Base-by-base conservation (phyloP, 441 rosid species). In the Corymbia calophylla region DNA sequence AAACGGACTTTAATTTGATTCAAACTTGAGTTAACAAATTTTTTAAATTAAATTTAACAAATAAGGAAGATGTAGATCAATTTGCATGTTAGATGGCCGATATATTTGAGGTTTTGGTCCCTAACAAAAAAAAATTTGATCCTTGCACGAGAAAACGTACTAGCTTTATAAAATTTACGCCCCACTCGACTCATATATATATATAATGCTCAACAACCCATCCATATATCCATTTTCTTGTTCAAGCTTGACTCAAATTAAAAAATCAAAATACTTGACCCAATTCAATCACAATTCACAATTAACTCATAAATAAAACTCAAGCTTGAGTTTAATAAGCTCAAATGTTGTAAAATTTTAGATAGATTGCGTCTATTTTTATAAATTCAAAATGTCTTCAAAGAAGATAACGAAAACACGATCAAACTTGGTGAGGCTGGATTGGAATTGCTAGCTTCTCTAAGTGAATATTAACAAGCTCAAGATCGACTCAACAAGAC, bases 171-270 rank as follows among this genome's bases (percentile, higher is more conserved):
- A 62, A 58, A 29, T 58, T 58, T 29, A 58, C 15, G 3, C 64
- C 64, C n/a, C 3, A 29, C 70, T 27, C 2, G 9, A 62, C 70
- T 62, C 5, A 7, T 14, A 62, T 16, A 13, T 13, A 14, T 2
- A 14, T 14, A 14, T 2, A 14, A 29, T 29, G 0, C 64, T 58
- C 0, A 29, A 58, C 25, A 58, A n/a, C 70, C 0, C 5, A 62
- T 9, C n/a, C 19, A 6, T 62, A 3, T 62, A 29, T 62, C 68
- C 19, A 62, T 62, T 62, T 62, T 29, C 1, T 32, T 62, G 29
- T 66, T 66, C 3, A 16, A 66, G 39, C 77, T 66, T 31, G 6
- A 16, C 39, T 8, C 19, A 17, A 66, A n/a, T 66, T 11, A 66
- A 4, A 31, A 31, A 9, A 66, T 66, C 19, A 17, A 31, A 31